Conservation (phyloP, 169 alveolate species). For the Plasmodium ovale region DNA sequence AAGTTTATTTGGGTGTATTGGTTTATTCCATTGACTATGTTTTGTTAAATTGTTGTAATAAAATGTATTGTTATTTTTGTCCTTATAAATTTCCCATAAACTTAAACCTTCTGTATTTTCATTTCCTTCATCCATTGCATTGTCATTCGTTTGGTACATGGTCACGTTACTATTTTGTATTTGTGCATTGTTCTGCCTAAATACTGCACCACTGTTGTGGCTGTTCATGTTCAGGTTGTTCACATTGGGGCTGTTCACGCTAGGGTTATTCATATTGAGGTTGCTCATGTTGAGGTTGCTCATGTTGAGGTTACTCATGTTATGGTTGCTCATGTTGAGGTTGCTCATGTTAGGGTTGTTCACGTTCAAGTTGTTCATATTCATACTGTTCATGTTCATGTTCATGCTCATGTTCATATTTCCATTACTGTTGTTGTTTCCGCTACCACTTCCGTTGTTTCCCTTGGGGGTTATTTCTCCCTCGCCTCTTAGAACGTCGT, state of each 20-base stretch:
- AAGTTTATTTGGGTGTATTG: slow-evolving; percentile 86
- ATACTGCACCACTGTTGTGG: background rate
- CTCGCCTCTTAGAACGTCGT: background rate
- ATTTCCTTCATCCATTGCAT: slow-evolving; percentile 60
- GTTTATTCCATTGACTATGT: slow-evolving; percentile 93
- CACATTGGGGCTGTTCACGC: background rate
- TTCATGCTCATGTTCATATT: too few species aligned
- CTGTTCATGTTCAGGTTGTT: background rate
- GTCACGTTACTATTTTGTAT: background rate
- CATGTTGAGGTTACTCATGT: background rate
- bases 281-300: too few species aligned
- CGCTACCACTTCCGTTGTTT: background rate
- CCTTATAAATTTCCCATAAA: slow-evolving; percentile 85
- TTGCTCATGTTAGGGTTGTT: background rate
- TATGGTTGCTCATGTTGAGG: too few species aligned
- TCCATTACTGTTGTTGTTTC: background rate
- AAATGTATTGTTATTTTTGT: slow-evolving; percentile 81
- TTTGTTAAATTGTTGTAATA: slow-evolving; percentile 89
- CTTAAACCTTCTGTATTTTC: slow-evolving; percentile 83
- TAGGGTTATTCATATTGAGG: background rate
- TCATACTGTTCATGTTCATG: too few species aligned
- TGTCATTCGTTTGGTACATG: slow-evolving; percentile 39
- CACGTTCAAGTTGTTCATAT: too few species aligned
- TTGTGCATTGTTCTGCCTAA: slow-evolving; percentile 27
- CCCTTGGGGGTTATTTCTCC: background rate